Evolutionary conservation across 768 basidiomycete species (phyloP), one percentile per base, ranked within the genome.

Genomic region (Myochromella boudieri): DNA sequence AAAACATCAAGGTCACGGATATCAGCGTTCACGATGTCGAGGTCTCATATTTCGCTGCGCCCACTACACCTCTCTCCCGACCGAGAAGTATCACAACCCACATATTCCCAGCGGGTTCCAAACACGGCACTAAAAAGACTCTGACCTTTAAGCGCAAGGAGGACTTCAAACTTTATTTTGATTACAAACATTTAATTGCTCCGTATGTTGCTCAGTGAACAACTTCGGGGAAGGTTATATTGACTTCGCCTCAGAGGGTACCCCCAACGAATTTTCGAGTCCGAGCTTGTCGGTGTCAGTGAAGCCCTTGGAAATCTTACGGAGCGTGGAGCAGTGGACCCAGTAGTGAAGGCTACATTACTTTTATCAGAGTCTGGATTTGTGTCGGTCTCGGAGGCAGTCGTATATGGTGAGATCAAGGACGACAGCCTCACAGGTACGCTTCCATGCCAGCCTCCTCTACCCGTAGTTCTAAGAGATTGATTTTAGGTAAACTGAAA

Each of bases 331-430:
- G 87, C 84, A 9, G 64, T 78, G 20, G 91, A 94, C 57, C 89
- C 93, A 2, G 81, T 93, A 11, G 76, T 98, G 58, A 94, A 93
- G 64, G 85, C 91, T 14, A 91, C 89, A 0, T 67, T 97, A 41
- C 70, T 80, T 21, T 72, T 97, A 31, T 90, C 90, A 29, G 90
- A 94, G 42, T 91, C 90, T 40, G 93, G 94, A 6, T 87, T 97
- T 58, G 72, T 91, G 4, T 82, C 85, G 2, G 82, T 92, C 27
- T 77, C 82, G 11, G 87, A 90, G 45, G 95, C 91, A 0, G 60
- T 93, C 32, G 82, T 84, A 4, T 83, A 79, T 48, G 91, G 87
- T 6, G 88, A 92, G 56, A 77, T 88, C 59, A 93, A 89, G 62
- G 84, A 88, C 53, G 87, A 90, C 12, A 85, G 84, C 18, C 64